Percentiles rank a stretch among this genome's conserved stretches.
Evolutionary conservation across 2,329 filamentous ascomycete species (phyloP).

Genomic region (Drechslerella dactyloides): DNA sequence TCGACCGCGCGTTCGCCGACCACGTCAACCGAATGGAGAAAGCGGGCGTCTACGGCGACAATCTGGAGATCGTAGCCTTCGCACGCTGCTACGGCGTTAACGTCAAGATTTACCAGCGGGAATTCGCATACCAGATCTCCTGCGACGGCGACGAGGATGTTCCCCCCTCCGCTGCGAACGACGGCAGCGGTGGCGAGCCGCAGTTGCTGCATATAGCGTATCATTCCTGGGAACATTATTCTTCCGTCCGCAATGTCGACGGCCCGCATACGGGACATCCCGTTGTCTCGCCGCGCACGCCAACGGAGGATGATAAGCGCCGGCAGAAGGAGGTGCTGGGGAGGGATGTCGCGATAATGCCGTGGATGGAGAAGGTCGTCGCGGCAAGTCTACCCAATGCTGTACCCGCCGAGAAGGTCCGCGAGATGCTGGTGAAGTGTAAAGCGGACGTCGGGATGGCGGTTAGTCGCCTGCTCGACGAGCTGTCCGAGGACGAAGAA

Average conservation of each 20-base stretch:
- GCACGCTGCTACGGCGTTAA: slow-evolving; percentile 67
- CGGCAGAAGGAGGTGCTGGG: slow-evolving; percentile 57
- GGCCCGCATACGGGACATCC: slow-evolving; percentile 67
- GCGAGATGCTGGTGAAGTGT: slow-evolving; percentile 63
- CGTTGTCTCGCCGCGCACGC: slow-evolving; percentile 57
- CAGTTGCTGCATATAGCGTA: slow-evolving; percentile 68
- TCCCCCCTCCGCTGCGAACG: slow-evolving; percentile 54
- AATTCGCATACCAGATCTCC: slow-evolving; percentile 60
- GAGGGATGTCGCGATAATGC: slow-evolving; percentile 59
- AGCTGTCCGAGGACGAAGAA: slow-evolving; percentile 57
- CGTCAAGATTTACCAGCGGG: slow-evolving; percentile 68
- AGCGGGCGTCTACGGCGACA: slow-evolving; percentile 69
- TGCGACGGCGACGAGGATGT: slow-evolving; percentile 59
- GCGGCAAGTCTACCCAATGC: slow-evolving; percentile 63
- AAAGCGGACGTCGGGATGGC: slow-evolving; percentile 65
- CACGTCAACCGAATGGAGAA: slow-evolving; percentile 68
- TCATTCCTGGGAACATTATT: slow-evolving; percentile 71
- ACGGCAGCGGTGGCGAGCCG: slow-evolving; percentile 51
- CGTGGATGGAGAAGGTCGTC: slow-evolving; percentile 66
- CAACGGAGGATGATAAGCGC: slow-evolving; percentile 58
- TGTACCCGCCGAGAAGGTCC: slow-evolving; percentile 63
- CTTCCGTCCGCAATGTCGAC: slow-evolving; percentile 68
- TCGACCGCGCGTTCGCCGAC: slow-evolving; percentile 63
- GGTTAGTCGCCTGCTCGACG: slow-evolving; percentile 63
- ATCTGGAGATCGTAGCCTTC: slow-evolving; percentile 72